Evolutionary conservation across 805 yeast species (phyloP).

Genomic region (Sugiyamaella floridensis): DNA sequence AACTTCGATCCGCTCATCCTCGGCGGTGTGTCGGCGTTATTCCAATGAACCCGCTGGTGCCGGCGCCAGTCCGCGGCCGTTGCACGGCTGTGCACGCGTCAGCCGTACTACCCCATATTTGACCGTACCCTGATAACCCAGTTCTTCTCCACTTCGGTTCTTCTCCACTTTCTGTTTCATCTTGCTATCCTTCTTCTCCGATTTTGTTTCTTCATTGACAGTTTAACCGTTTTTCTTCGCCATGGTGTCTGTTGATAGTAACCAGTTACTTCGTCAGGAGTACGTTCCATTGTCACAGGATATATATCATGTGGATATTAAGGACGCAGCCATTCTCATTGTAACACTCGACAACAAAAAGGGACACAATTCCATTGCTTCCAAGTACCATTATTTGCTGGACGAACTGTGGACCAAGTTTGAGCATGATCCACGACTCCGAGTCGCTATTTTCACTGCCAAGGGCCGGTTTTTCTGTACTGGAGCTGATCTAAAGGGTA

Average conservation of each 20-base stretch:
- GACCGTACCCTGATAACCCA: no score
- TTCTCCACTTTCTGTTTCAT: no score
- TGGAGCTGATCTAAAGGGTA: slow-evolving; percentile 26
- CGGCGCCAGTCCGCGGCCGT: no score
- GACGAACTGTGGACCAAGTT: slow-evolving; percentile 17
- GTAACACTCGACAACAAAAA: slow-evolving; percentile 19
- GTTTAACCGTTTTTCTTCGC: no score
- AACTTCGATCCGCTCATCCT: no score
- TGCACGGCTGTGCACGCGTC: no score
- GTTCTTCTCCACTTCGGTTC: no score
- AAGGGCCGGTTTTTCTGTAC: slow-evolving; percentile 25
- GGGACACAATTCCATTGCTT: slow-evolving; percentile 17
- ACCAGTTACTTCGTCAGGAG: not conserved
- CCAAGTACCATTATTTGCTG: slow-evolving; percentile 13
- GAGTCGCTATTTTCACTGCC: slow-evolving; percentile 25
- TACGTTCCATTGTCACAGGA: slow-evolving; percentile 6
- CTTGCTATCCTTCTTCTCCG: no score
- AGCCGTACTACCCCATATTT: no score
- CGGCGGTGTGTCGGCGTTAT: no score
- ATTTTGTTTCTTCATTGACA: no score
- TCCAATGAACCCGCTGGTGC: no score
- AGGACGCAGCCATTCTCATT: slow-evolving; percentile 11
- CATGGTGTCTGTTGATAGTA: not conserved
- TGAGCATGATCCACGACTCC: slow-evolving; percentile 16
- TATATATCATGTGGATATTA: slow-evolving; percentile 14